Evolutionary conservation across 2,329 filamentous ascomycete species (phyloP), one percentile per base, ranked within the genome.

Genomic region (Talaromyces sp.): DNA sequence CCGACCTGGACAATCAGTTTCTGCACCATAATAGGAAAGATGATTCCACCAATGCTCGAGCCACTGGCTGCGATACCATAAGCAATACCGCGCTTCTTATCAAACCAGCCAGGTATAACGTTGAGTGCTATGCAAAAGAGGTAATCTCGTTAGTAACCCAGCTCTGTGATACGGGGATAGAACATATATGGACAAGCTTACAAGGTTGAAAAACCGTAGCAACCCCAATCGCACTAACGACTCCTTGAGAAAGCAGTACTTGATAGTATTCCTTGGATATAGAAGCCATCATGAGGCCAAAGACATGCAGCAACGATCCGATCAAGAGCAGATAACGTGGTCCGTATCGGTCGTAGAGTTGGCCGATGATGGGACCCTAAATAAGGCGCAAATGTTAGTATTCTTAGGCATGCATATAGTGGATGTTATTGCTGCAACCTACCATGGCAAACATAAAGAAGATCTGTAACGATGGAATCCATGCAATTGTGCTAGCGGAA

Each of bases 101-200:
- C 77, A 71, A 88, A 88, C 84, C 85, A 87, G 10, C 88, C 88
- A 3, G 88, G 85, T 1, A 91, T 78, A 4, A 89, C 84, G 1
- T 88, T 54, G 6, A 62, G 47, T 38, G 45, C 59, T 61, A 40
- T 85, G 34, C 91, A 81, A 53, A n/a, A 29, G 31, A n/a, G 19
- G 15, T 8, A 13, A n/a, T 51, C 2, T n/a, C 1, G 8, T 53
- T 31, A 84, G 81, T 0, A 89, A 86, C 58, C 13, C 17, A 13
- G 22, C 15, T 6, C 6, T 17, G 5, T 27, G 81, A 53, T 29
- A 8, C 11, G 11, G 78, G 79, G 47, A 77, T 62, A 10, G 15
- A 25, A 1, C n/a, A n/a, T n/a, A 17, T 2, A 53, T 4, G 79
- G 38, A 45, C 25, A 45, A 29, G 38, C 79, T 76, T 51, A 75